Evolutionary conservation across 2,329 filamentous ascomycete species (phyloP), one percentile per base, ranked within the genome.

Genomic region (Pseudocercospora crystallina): DNA sequence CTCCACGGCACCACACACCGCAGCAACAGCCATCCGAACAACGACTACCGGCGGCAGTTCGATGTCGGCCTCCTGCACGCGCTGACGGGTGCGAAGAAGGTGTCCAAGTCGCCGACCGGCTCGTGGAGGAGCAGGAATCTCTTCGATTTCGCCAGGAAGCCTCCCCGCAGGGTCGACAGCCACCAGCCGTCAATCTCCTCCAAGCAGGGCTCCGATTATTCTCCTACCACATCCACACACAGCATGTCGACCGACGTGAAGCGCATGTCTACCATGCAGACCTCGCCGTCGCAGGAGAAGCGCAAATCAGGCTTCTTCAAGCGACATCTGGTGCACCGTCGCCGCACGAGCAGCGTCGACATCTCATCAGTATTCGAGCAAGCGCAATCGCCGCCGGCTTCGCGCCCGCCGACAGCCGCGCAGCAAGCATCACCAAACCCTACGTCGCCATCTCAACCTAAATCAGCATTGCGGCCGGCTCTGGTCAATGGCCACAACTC

Each of bases 231-330:
- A 29, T 53, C 53, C 7, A 49, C 36, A 43, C 34, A 41, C 34
- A 56, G 52, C 53, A 53, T 47, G 40, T 45, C 44, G 49, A 43
- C 49, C 31, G 51, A 52, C 49, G 49, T 56, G 51, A 54, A 51
- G 29, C 49, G 44, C 37, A 33, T 43, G 14, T 49, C 53, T n/a
- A 50, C 37, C 30, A 55, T 59, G 49, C 43, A 47, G 17, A 26
- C 45, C 13, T 50, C 50, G 36, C 53, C 57, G 12, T 49, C 43
- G 43, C 49, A 53, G 10, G 54, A 57, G 46, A 62, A 62, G 46
- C 51, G 51, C 46, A 43, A 39, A 37, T 45, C 49, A 34, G 47
- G 49, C 20, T 59, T 61, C 48, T 53, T 61, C 32, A 49, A 40
- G 31, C 56, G 58, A 32, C 10, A 43, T 14, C 29, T n/a, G 31